phyloP scores from a whole-genome alignment of 2,329 filamentous ascomycete species.

The Colletotrichum australisinense region DNA sequence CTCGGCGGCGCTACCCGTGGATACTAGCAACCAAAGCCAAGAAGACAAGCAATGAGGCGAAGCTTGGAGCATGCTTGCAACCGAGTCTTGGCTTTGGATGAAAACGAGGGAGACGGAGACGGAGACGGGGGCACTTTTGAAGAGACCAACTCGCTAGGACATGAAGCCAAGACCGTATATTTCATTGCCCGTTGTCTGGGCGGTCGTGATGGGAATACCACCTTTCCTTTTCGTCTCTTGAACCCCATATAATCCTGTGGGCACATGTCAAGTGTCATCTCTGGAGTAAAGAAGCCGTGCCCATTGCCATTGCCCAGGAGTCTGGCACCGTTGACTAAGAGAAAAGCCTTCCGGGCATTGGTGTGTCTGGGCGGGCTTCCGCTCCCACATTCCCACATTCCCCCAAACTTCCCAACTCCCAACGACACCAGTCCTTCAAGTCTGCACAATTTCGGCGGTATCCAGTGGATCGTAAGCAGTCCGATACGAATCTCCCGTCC shows the following conservation, averaged over 20 bases:
- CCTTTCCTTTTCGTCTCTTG: conserved; percentile 13
- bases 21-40: neutral
- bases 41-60: conserved; percentile 18
- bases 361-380: conserved; percentile 4
- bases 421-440: neutral
- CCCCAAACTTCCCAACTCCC: neutral
- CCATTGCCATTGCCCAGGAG: conserved; percentile 2
- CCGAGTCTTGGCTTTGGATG: conserved; percentile 25
- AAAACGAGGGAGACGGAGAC: conserved; percentile 9
- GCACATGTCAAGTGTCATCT: neutral
- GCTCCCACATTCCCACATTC: conserved; percentile 11
- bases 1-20: conserved; percentile 20
- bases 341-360: neutral
- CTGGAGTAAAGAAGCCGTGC: neutral
- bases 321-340: conserved; percentile 24
- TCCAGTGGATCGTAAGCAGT: conserved; percentile 15
- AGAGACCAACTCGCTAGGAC: neutral
- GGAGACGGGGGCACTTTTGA: conserved; percentile 21
- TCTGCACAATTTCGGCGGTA: conserved; percentile 31
- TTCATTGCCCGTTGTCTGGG: neutral
- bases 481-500: conserved; percentile 18
- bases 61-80: conserved; percentile 23
- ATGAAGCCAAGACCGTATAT: conserved; percentile 20
- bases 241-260: conserved; percentile 9
- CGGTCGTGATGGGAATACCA: conserved; percentile 11